These are phyloP conservation scores for Eimeria sp. DNA, from an alignment of 169 alveolate species.

Conservation along the genomic window DNA sequence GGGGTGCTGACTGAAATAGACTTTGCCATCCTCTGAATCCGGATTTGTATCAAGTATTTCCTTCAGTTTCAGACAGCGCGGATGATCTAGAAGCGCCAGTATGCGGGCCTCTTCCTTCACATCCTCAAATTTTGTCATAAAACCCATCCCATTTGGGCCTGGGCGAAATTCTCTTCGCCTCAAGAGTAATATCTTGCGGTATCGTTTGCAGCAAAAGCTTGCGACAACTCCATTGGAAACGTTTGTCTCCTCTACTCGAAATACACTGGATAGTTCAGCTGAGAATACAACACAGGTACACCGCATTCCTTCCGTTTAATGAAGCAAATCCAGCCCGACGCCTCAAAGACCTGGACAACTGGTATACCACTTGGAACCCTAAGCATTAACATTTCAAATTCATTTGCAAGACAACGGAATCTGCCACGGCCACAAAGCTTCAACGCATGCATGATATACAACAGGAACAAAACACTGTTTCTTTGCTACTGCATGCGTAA, in stretches of 20 bases:
- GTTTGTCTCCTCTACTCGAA: constrained; percentile 59
- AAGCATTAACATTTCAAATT: background rate
- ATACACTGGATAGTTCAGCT: constrained; percentile 73
- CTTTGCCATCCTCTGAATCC: constrained; percentile 65
- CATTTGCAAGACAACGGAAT: background rate
- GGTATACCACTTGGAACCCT: background rate
- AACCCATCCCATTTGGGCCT: constrained; percentile 61
- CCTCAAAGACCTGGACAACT: background rate
- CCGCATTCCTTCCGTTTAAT: background rate
- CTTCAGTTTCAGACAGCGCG: constrained; percentile 59
- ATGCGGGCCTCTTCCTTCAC: constrained; percentile 68
- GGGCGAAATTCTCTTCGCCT: constrained; percentile 70
- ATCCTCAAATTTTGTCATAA: constrained; percentile 62
- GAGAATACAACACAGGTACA: background rate
- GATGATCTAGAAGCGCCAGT: constrained; percentile 56
- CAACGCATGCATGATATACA: background rate
- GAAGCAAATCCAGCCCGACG: background rate
- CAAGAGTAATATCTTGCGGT: constrained; percentile 62
- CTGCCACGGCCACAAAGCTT: background rate
- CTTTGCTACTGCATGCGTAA: background rate
- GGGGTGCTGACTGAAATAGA: constrained; percentile 52
- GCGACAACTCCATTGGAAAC: constrained; percentile 40
- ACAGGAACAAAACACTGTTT: background rate
- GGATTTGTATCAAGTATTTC: constrained; percentile 48
- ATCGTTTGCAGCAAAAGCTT: constrained; percentile 74